A percentile compares a stretch with the other conserved stretches of the same genome.
Conservation (phyloP, 2,329 filamentous ascomycete genomes). For the Arachnomyces sp. region DNA sequence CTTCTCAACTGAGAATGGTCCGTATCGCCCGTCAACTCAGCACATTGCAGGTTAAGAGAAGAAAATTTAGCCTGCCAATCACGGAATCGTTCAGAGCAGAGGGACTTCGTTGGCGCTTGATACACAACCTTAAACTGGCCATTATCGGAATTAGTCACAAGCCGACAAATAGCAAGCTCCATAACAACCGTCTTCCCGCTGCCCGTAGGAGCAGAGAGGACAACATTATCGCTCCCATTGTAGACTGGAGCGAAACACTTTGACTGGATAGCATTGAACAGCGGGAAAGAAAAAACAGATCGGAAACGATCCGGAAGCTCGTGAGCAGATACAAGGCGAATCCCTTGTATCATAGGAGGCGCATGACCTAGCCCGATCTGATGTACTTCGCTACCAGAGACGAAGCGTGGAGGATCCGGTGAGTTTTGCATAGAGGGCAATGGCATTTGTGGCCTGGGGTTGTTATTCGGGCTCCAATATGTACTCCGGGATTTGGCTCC, state of each 20-base stretch:
- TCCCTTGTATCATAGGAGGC: constrained; percentile 47
- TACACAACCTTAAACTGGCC: constrained; percentile 73
- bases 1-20: constrained; percentile 56
- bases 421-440: not conserved
- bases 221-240: constrained; percentile 62
- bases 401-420: not conserved
- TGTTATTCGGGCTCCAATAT: not conserved
- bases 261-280: constrained; percentile 78
- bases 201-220: constrained; percentile 72
- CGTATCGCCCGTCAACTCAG: constrained; percentile 76
- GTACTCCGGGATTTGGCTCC: not conserved
- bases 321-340: constrained; percentile 50
- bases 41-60: constrained; percentile 57
- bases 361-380: constrained; percentile 25
- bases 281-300: constrained; percentile 60
- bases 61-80: constrained; percentile 73
- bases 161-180: constrained; percentile 70
- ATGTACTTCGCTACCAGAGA: constrained; percentile 8
- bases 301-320: constrained; percentile 62
- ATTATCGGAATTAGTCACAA: constrained; percentile 49
- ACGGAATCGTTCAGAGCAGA: constrained; percentile 66
- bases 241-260: constrained; percentile 65
- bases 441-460: not conserved
- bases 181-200: constrained; percentile 78
- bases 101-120: constrained; percentile 73